Base-by-base conservation (phyloP, 768 basidiomycete genomes). In the Suillus fuscotomentosus region DNA sequence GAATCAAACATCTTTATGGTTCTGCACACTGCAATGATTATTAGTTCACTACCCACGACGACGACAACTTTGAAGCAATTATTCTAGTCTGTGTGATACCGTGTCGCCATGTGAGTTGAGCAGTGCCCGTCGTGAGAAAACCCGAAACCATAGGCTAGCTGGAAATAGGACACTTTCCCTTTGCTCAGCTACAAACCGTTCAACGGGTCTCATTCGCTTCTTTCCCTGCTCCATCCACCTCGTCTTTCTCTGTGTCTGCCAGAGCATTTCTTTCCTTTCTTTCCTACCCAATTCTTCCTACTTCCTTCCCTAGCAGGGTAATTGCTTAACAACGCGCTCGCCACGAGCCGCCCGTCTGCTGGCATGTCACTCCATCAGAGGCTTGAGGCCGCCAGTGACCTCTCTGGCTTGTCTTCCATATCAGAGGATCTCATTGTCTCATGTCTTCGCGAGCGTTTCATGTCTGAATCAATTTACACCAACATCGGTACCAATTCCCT, bases 401-500 rank as follows among this genome's bases (percentile, higher is more conserved):
- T 95, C 73, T 77, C 88, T 27, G 77, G 79, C 51, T 83, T 94
- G 62, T 80, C 88, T 3, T 78, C 87, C 42, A 75, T 91, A 67
- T 88, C 90, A 14, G 94, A 95, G 81, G 94, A 95, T 75, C 82
- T 88, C 74, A 87, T 95, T 74, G 91, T 93, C 64, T 84, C 91
- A 66, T 90, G 90, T 70, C 84, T 96, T 66, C 88, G 94, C 39
- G 93, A 95, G 73, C 85, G 94, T 17, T 95, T 95, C 78, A 88
- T 94, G 85, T 79, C 87, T 3, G 94, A 95, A 80, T 83, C 79
- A 68, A 88, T 93, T 69, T 95, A 95, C 79, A 93, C 94, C 55
- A 79, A 70, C 69, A 72, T 94, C 67, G 90, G 92, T 57, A 79
- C 90, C 6, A 87, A 87, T 36, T 82, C 83, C 9, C 80, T 97